phyloP scores from a whole-genome alignment of 768 basidiomycete genomes.

The Leucosporidium scottii region DNA sequence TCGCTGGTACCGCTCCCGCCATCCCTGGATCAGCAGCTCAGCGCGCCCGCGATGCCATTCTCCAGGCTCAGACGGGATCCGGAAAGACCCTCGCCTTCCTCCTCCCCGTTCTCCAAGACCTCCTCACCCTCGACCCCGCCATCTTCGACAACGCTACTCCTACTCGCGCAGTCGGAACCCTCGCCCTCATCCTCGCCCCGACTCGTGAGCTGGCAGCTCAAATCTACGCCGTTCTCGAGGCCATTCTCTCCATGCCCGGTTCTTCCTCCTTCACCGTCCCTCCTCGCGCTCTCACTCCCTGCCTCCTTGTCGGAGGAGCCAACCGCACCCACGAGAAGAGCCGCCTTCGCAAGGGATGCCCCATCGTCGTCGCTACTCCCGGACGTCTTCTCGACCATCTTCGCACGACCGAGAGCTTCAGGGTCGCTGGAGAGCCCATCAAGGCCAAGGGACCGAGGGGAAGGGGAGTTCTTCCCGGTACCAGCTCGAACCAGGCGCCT shows the following conservation, averaged over 20 bases:
- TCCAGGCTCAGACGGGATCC: conserved; percentile 80
- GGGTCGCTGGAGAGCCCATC: conserved; percentile 51
- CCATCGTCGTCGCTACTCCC: conserved; percentile 91
- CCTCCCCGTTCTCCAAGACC: conserved; percentile 88
- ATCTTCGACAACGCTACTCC: conserved; percentile 61
- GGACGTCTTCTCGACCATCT: conserved; percentile 92
- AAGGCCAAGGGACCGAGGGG: conserved; percentile 7
- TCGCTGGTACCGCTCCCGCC: conserved; percentile 41
- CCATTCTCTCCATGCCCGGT: conserved; percentile 65
- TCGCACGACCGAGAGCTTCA: conserved; percentile 87
- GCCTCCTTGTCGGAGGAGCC: conserved; percentile 86
- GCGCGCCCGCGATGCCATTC: conserved; percentile 89
- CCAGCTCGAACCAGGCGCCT: conserved; percentile 4
- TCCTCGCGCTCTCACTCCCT: conserved; percentile 86
- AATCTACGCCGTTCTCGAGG: conserved; percentile 88
- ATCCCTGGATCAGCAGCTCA: conserved; percentile 52
- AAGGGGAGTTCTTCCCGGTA: background rate
- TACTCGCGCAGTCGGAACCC: conserved; percentile 86
- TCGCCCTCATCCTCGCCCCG: conserved; percentile 88
- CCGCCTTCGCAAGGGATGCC: conserved; percentile 83
- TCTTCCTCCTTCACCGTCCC: conserved; percentile 44
- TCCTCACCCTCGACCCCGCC: conserved; percentile 58
- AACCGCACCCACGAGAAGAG: conserved; percentile 94
- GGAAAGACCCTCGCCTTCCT: conserved; percentile 92
- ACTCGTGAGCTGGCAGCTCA: conserved; percentile 95